Conservation (phyloP, 371 early-diverging fungal species). For the Actinomucor elegans region DNA sequence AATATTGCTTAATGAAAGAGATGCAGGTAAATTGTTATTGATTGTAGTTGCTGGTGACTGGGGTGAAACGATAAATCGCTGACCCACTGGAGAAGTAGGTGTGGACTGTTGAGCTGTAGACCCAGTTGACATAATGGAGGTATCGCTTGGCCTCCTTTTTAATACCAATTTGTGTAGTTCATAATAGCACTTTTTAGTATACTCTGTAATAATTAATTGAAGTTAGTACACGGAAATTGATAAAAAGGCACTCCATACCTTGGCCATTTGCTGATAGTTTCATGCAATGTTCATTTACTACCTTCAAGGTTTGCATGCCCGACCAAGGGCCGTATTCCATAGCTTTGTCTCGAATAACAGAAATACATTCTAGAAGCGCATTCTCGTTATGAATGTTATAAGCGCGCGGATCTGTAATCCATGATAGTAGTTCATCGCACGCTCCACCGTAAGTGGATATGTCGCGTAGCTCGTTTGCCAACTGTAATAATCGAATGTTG, state of each 20-base stretch:
- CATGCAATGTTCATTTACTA: constrained; percentile 3
- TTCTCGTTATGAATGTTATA: constrained; percentile 30
- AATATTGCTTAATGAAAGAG: background rate
- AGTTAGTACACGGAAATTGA: background rate
- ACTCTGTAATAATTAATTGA: background rate
- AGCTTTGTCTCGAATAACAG: constrained; percentile 18
- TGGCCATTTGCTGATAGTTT: constrained; percentile 7
- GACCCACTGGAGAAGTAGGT: too few species aligned
- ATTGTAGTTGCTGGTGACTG: too few species aligned
- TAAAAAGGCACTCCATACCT: constrained; percentile 16
- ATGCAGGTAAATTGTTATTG: too few species aligned
- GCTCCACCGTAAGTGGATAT: constrained; percentile 32
- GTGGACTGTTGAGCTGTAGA: background rate
- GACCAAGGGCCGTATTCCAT: constrained; percentile 33
- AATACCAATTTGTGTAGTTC: constrained; percentile 3
- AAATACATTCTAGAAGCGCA: constrained; percentile 29
- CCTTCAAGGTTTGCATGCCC: constrained; percentile 24
- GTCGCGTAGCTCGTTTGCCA: constrained; percentile 28
- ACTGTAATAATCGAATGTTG: constrained; percentile 22
- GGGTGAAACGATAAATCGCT: too few species aligned
- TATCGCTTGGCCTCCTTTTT: constrained; percentile 7
- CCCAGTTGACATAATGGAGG: background rate
- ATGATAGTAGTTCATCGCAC: constrained; percentile 38
- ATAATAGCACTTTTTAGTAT: constrained; percentile 10
- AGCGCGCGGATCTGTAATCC: constrained; percentile 37